Percentiles rank a stretch among this genome's conserved stretches.
These are phyloP conservation scores for Endoconidiophora laricicola DNA, from an alignment of 2,329 filamentous ascomycete species.

Conservation along the genomic window DNA sequence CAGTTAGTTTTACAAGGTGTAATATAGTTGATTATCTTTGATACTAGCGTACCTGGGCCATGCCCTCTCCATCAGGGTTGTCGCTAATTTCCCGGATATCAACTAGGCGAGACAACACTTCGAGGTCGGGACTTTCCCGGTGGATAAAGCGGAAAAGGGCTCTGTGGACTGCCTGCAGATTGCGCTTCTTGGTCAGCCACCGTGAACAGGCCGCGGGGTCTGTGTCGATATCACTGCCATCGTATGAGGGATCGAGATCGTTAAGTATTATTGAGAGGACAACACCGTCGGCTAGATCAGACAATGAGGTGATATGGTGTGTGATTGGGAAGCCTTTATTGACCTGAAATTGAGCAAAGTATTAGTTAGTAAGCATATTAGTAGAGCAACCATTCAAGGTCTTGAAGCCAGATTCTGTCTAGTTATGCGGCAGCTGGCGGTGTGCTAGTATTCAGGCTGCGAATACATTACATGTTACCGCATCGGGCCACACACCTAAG, in stretches of 20 bases:
- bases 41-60: conserved; percentile 30
- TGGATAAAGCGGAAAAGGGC: conserved; percentile 39
- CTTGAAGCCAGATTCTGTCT: not conserved
- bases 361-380: not conserved
- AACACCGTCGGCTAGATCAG: conserved; percentile 36
- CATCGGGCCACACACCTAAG: not conserved
- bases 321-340: conserved; percentile 28
- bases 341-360: conserved; percentile 16
- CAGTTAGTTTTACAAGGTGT: conserved; percentile 1
- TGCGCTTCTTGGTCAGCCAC: conserved; percentile 33
- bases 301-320: conserved; percentile 30
- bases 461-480: not conserved
- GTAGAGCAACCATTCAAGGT: not conserved
- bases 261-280: conserved; percentile 39
- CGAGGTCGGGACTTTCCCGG: conserved; percentile 33
- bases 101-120: conserved; percentile 33
- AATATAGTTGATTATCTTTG: not conserved
- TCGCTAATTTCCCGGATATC: conserved; percentile 43
- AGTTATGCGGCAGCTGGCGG: not conserved
- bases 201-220: conserved; percentile 24
- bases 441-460: not conserved
- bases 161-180: conserved; percentile 37
- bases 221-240: conserved; percentile 35
- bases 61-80: conserved; percentile 36
- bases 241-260: conserved; percentile 40